Conservation (phyloP, 352 stramenopile genomes). For the Thalassiosira exigua region DNA sequence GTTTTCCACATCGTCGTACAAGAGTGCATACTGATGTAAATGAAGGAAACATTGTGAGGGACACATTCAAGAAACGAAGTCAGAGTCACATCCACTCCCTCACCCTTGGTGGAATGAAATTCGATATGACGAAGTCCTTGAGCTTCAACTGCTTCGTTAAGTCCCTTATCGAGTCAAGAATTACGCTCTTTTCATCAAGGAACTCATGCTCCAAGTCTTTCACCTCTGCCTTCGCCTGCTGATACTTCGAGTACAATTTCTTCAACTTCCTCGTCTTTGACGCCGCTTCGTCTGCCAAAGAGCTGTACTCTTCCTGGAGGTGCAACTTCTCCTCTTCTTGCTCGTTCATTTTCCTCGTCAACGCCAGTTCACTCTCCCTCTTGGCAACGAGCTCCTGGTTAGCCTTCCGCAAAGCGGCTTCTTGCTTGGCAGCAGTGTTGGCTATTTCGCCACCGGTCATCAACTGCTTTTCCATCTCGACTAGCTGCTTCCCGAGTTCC, state of each 20-base stretch:
- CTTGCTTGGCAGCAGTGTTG: conserved; percentile 93
- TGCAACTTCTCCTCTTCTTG: conserved; percentile 93
- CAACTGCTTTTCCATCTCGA: conserved; percentile 91
- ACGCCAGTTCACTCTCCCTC: conserved; percentile 81
- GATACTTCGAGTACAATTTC: conserved; percentile 94
- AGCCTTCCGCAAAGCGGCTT: conserved; percentile 90
- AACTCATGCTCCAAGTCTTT: conserved; percentile 93
- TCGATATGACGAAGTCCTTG: conserved; percentile 90
- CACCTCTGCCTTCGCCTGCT: conserved; percentile 89
- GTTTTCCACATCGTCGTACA: conserved; percentile 83
- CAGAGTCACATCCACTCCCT: conserved; percentile 2
- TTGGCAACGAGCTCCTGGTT: conserved; percentile 90
- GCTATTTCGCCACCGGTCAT: conserved; percentile 94
- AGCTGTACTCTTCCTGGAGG: conserved; percentile 91
- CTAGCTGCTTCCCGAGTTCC: conserved; percentile 88
- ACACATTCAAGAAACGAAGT: conserved; percentile 2
- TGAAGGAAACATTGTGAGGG: not conserved
- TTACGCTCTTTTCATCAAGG: conserved; percentile 92
- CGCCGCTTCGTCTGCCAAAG: conserved; percentile 91
- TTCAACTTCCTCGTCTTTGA: conserved; percentile 96
- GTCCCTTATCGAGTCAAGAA: conserved; percentile 94
- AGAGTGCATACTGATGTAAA: conserved; percentile 52
- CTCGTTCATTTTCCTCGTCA: conserved; percentile 91
- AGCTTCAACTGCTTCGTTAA: conserved; percentile 94
- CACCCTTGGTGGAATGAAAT: conserved; percentile 87